Percentiles rank a stretch among this genome's conserved stretches.
phyloP scores from a whole-genome alignment of 2,329 filamentous ascomycete species.

The Didymella exigua region DNA sequence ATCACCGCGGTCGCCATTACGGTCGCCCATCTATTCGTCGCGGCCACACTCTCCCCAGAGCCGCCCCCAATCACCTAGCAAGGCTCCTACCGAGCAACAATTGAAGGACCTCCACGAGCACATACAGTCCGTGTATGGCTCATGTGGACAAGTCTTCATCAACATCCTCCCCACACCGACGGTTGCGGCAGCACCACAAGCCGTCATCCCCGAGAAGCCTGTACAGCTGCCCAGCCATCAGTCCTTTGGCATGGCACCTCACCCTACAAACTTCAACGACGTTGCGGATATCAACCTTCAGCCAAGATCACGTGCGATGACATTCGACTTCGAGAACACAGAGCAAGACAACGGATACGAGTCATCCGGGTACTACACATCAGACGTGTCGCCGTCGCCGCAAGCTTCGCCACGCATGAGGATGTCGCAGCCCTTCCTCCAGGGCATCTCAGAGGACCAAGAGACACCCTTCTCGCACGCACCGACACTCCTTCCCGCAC shows the following conservation, averaged over 20 bases:
- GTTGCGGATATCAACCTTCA: conserved; percentile 54
- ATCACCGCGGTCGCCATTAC: conserved; percentile 45
- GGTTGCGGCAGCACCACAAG: conserved; percentile 56
- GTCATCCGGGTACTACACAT: conserved; percentile 57
- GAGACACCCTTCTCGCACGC: conserved; percentile 42
- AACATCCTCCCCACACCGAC: conserved; percentile 59
- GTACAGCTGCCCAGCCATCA: conserved; percentile 48
- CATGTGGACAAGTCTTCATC: conserved; percentile 50
- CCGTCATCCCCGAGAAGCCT: conserved; percentile 55
- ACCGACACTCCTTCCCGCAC: conserved; percentile 34
- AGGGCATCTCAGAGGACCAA: conserved; percentile 43
- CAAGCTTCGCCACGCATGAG: conserved; percentile 45
- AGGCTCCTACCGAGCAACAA: conserved; percentile 48
- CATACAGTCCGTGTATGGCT: conserved; percentile 52
- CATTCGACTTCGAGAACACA: conserved; percentile 48
- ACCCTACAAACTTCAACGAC: conserved; percentile 65
- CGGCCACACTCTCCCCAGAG: conserved; percentile 43
- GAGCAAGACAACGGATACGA: conserved; percentile 55
- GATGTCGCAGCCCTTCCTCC: conserved; percentile 42
- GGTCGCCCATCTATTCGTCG: conserved; percentile 42
- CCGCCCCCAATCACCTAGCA: conserved; percentile 40
- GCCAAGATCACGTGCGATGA: conserved; percentile 47
- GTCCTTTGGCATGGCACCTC: conserved; percentile 59
- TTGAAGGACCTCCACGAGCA: conserved; percentile 52
- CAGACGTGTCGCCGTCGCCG: conserved; percentile 56